Conservation (phyloP, 148 eudicot species). For the Selenicereus undatus region DNA sequence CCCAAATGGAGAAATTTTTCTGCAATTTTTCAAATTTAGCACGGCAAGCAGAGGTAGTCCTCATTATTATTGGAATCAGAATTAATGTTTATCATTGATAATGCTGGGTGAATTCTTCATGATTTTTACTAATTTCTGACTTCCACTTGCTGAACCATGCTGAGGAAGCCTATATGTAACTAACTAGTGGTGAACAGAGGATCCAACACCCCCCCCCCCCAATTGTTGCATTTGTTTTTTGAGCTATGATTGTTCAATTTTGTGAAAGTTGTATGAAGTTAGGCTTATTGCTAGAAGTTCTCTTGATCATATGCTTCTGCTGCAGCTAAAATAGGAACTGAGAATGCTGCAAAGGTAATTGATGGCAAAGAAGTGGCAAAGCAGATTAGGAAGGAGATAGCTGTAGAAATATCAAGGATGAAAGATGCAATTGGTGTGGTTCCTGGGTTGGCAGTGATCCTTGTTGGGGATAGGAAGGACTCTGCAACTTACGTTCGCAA, state of each 20-base stretch:
- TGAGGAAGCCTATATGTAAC: not conserved
- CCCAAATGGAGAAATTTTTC: no score
- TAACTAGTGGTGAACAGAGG: no score
- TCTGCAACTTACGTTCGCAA: constrained; percentile 95
- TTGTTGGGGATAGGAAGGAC: constrained; percentile 89
- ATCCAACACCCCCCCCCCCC: no score
- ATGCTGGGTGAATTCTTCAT: not conserved
- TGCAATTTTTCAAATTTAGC: no score
- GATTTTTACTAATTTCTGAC: not conserved
- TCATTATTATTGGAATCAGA: not conserved
- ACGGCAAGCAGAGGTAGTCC: not conserved
- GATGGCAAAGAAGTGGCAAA: constrained; percentile 78
- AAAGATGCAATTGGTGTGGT: constrained; percentile 70
- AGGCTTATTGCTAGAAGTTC: not conserved
- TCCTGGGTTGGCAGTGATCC: constrained; percentile 91
- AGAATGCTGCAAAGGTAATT: constrained; percentile 56
- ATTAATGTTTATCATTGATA: not conserved
- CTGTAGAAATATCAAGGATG: constrained; percentile 63
- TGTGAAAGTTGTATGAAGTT: no score
- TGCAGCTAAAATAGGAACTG: constrained; percentile 52
- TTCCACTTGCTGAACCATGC: not conserved
- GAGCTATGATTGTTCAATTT: no score
- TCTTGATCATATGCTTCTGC: constrained; percentile 4
- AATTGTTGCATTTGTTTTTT: no score
- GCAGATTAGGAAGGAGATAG: constrained; percentile 72